Evolutionary conservation across 805 yeast genomes (phyloP).

Genomic region (Zygosaccharomyces gambellarensis): DNA sequence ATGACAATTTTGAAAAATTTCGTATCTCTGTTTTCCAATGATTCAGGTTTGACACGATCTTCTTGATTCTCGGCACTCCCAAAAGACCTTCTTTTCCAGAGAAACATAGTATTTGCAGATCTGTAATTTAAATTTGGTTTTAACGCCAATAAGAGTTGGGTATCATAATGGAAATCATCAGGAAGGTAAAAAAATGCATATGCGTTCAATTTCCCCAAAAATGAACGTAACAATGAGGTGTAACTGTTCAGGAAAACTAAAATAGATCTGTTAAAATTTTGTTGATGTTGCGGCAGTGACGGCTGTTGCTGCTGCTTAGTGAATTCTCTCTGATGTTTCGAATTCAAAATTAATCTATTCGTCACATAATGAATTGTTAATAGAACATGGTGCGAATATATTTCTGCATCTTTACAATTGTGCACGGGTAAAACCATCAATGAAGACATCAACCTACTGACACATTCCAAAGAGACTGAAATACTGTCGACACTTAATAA

Average conservation of each 20-base stretch:
- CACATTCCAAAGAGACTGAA: slow-evolving; percentile 33
- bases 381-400: slow-evolving; percentile 26
- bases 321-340: slow-evolving; percentile 15
- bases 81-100: slow-evolving; percentile 26
- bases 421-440: slow-evolving; percentile 16
- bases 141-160: slow-evolving; percentile 15
- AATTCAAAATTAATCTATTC: slow-evolving; percentile 22
- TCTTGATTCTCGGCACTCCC: slow-evolving; percentile 4
- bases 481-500: slow-evolving; percentile 20
- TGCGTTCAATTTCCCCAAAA: slow-evolving; percentile 32
- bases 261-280: neutral
- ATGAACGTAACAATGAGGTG: slow-evolving; percentile 24
- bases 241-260: slow-evolving; percentile 18
- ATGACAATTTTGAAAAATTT: slow-evolving; percentile 27
- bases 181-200: slow-evolving; percentile 30
- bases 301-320: neutral
- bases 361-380: slow-evolving; percentile 28
- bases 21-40: slow-evolving; percentile 16
- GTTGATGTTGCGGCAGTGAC: neutral
- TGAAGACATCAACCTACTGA: slow-evolving; percentile 31
- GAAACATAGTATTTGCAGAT: slow-evolving; percentile 10
- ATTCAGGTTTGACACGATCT: slow-evolving; percentile 5
- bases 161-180: slow-evolving; percentile 27
- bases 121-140: slow-evolving; percentile 10
- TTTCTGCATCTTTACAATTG: slow-evolving; percentile 16